Evolutionary conservation across 768 basidiomycete genomes (phyloP), one percentile per base, ranked within the genome.

Genomic region (Collybiopsis confluens): DNA sequence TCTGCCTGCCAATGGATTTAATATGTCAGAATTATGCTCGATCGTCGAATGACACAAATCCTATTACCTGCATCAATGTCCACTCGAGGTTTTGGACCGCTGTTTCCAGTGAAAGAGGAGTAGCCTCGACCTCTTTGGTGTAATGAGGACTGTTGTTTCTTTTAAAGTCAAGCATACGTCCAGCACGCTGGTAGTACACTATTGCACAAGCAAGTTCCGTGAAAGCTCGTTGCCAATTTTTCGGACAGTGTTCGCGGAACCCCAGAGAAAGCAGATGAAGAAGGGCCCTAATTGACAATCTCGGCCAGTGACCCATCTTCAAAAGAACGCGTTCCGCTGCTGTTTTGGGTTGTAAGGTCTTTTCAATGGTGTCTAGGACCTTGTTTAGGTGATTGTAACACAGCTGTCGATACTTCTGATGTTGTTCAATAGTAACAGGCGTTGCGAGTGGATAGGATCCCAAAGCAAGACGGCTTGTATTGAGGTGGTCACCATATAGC

Each of bases 1-100:
- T 81, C 76, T 1, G 81, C 68, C 79, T 81, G 46, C 2, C 6
- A 33, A 4, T 11, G 2, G n/a, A n/a, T n/a, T n/a, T n/a, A n/a
- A n/a, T 36, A 6, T 23, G 6, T 50, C 10, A 30, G 27, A 13
- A 44, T 49, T 36, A 13, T 27, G 9, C 35, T 13, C 4, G 46
- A 30, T 40, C 8, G 9, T 9, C 30, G 9, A 15, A 4, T 18
- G 21, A 15, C 23, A 46, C 9, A 58, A 43, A 47, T 56, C 56
- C 45, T 52, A 27, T 43, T 21, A 76, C 73, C 65, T 79, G 78
- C 10, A 80, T 66, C 13, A 79, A 57, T 0, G 76, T 57, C 78
- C 75, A 80, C 47, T 76, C 75, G 1, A 68, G 64, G 59, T 72
- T 48, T 26, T 51, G 9, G 13, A 28, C 13, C 1, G 46, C 23